A percentile compares a stretch with the other conserved stretches of the same genome.
Conservation (phyloP, 2,329 filamentous ascomycete genomes). For the Paecilomyces fulvus region DNA sequence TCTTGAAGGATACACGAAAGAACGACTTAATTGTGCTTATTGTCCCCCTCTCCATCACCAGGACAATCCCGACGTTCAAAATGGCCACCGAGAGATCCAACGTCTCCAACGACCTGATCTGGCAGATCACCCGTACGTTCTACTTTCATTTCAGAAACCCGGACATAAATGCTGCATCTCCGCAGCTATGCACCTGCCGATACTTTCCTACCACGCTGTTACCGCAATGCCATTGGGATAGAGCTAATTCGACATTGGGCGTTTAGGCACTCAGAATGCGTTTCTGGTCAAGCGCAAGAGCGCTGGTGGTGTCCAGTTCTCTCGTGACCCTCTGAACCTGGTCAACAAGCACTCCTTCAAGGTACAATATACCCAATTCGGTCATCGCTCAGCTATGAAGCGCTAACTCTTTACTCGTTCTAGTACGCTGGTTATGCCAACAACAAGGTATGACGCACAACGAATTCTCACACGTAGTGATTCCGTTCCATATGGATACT, state of each 20-base stretch:
- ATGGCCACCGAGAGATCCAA: slow-evolving; percentile 52
- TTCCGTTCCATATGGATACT: background rate
- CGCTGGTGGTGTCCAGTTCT: slow-evolving; percentile 78
- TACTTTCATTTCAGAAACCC: slow-evolving; percentile 1
- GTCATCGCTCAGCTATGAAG: slow-evolving; percentile 2
- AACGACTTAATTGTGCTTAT: background rate
- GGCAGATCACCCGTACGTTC: slow-evolving; percentile 87
- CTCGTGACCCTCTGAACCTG: slow-evolving; percentile 88
- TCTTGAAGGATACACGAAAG: slow-evolving; percentile 4
- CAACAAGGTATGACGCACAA: slow-evolving; percentile 62
- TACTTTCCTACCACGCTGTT: background rate
- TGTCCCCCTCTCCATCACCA: slow-evolving; percentile 1
- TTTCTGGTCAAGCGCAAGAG: slow-evolving; percentile 85
- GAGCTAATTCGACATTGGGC: slow-evolving; percentile 8
- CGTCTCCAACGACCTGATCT: slow-evolving; percentile 85
- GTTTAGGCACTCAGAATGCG: slow-evolving; percentile 72
- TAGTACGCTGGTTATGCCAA: slow-evolving; percentile 90
- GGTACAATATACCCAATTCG: slow-evolving; percentile 40
- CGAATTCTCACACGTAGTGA: background rate
- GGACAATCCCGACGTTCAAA: slow-evolving; percentile 13
- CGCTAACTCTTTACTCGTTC: slow-evolving; percentile 14
- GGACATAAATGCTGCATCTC: background rate
- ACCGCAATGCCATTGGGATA: slow-evolving; percentile 1
- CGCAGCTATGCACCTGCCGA: background rate
- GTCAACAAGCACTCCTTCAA: slow-evolving; percentile 86